Evolutionary conservation across 2,329 filamentous ascomycete genomes (phyloP), one percentile per base, ranked within the genome.

Genomic region (Fusarium tricinctum): DNA sequence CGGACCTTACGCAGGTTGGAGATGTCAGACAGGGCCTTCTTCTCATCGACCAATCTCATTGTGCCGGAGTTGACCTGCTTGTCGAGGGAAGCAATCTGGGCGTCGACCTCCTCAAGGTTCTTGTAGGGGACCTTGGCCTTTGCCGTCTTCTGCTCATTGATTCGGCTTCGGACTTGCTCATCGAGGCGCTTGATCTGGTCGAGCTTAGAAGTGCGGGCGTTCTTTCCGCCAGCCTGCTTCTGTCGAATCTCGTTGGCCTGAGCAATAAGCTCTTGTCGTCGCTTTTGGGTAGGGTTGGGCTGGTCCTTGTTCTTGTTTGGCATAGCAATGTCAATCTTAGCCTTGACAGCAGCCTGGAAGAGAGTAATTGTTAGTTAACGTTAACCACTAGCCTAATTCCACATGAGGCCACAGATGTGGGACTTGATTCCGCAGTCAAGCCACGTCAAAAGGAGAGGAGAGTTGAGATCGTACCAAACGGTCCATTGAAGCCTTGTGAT

Each of bases 1-100:
- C 92, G 92, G 76, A 92, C 88, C 85, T 97, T 97, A 80, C 92
- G 91, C 71, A 98, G 84, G 78, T 83, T 91, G 48, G 91, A 92
- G 74, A 97, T 91, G 75, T 97, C 93, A 50, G 87, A 83, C 20
- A 98, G 86, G 10, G 93, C 90, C 87, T 97, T 98, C 86, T 93
- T 97, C 88, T 98, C 96, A 74, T 99, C 96, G 13, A 98, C 96
- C 51, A 99, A 85, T 83, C 94, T 97, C 91, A 99, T 94, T 78
- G 88, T 91, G 69, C 95, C 95, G 35, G 89, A 88, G 79, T 97
- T 92, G 73, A 98, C 94, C 78, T 95, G 88, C 81, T 91, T 91
- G 71, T 97, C 92, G 54, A 97, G 89, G 52, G 85, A 85, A 63
- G 88, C 86, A 74, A 98, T 96, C 81, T 96, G 89, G 68, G 86